Evolutionary conservation across 805 yeast genomes (phyloP).

Genomic region (Candida maesae): DNA sequence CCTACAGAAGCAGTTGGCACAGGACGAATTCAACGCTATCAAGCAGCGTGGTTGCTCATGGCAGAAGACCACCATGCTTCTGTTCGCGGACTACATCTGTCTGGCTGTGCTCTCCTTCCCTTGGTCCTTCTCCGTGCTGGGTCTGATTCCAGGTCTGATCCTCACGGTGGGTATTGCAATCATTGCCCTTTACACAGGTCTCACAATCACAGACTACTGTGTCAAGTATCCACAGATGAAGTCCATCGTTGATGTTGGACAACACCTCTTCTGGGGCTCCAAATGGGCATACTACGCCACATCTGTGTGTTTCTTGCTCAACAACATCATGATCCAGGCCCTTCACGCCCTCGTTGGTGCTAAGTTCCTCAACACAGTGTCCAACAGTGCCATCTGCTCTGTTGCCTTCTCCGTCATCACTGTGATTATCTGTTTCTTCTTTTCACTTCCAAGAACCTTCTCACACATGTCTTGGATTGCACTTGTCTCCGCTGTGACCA

Average conservation of each 20-base stretch:
- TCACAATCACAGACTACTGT: constrained; percentile 49
- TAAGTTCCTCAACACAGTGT: constrained; percentile 50
- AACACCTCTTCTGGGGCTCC: constrained; percentile 46
- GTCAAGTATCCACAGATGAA: constrained; percentile 46
- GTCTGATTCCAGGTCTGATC: constrained; percentile 53
- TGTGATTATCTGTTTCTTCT: constrained; percentile 42
- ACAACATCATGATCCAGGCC: constrained; percentile 53
- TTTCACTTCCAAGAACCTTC: constrained; percentile 54
- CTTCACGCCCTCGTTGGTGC: constrained; percentile 56
- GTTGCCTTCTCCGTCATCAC: constrained; percentile 48
- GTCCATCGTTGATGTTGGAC: constrained; percentile 55
- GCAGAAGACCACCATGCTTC: constrained; percentile 52
- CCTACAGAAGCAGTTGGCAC: constrained; percentile 19
- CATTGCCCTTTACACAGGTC: constrained; percentile 50
- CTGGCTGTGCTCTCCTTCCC: constrained; percentile 60
- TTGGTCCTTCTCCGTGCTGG: constrained; percentile 56
- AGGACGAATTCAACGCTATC: constrained; percentile 31
- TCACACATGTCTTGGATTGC: constrained; percentile 47
- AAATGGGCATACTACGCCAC: constrained; percentile 52
- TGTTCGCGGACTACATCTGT: constrained; percentile 56
- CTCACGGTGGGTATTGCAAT: constrained; percentile 46
- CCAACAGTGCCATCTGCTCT: constrained; percentile 46
- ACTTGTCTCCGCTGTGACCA: constrained; percentile 48
- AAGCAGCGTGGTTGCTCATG: constrained; percentile 52
- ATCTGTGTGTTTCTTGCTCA: constrained; percentile 47